A percentile compares a stretch with the other conserved stretches of the same genome.
Conservation (phyloP, 139 green algal species). For the Chlamydomonas applanata region DNA sequence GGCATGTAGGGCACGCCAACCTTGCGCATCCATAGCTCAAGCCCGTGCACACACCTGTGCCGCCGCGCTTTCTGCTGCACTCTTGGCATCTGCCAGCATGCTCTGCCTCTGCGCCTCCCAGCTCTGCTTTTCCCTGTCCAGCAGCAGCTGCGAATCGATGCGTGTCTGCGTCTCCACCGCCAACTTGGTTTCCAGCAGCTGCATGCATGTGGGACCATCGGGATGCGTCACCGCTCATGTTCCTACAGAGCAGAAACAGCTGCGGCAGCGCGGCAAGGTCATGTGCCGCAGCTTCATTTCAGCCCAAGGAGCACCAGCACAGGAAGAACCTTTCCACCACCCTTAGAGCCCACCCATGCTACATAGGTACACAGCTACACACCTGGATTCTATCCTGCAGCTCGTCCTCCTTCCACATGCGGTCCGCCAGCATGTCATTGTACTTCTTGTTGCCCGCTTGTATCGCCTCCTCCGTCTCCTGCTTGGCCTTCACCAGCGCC, state of each 20-base stretch:
- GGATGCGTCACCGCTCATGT: too few species aligned
- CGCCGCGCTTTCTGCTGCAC: constrained; percentile 26
- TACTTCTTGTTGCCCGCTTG: constrained; percentile 55
- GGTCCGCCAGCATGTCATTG: constrained; percentile 63
- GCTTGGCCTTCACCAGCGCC: constrained; percentile 26
- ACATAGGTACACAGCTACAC: not conserved
- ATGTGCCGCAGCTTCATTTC: not conserved
- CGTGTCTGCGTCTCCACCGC: not conserved
- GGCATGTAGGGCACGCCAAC: too few species aligned
- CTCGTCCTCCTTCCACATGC: constrained; percentile 31
- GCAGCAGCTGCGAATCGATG: constrained; percentile 4
- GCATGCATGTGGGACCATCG: constrained; percentile 1
- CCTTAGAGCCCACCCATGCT: not conserved
- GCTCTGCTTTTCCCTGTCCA: not conserved
- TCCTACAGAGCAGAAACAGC: too few species aligned
- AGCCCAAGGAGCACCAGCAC: not conserved
- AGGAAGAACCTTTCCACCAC: not conserved
- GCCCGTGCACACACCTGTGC: constrained; percentile 11
- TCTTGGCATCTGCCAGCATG: constrained; percentile 18
- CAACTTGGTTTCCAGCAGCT: constrained; percentile 21
- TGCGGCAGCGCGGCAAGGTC: too few species aligned
- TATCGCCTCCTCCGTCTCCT: constrained; percentile 56
- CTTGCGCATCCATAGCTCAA: too few species aligned
- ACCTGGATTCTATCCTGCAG: constrained; percentile 26
- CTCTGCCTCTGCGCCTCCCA: constrained; percentile 25